These are phyloP conservation scores for Russula sp. DNA, from an alignment of 768 basidiomycete species.

Conservation along the genomic window DNA sequence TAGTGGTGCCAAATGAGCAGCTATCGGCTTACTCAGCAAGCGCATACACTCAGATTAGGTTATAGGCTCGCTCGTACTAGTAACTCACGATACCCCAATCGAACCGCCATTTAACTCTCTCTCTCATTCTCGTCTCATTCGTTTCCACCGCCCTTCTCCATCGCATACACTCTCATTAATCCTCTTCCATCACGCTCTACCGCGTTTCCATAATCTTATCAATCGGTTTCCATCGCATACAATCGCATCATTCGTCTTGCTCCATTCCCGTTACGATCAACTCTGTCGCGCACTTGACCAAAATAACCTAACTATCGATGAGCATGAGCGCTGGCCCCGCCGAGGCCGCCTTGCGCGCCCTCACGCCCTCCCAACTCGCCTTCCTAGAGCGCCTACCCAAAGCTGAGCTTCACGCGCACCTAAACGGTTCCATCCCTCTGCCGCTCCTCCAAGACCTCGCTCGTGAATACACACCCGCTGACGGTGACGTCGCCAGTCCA, in stretches of 20 bases:
- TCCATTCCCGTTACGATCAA: no score
- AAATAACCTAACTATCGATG: not conserved
- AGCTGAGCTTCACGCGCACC: slow-evolving; percentile 83
- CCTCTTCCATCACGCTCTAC: no score
- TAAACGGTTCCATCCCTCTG: slow-evolving; percentile 82
- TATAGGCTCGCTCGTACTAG: no score
- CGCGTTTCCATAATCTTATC: no score
- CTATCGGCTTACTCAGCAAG: slow-evolving; percentile 5
- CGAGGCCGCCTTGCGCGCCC: slow-evolving; percentile 51
- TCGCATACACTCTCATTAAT: no score
- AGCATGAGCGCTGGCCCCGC: slow-evolving; percentile 32
- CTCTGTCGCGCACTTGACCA: not conserved
- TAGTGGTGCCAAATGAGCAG: not conserved
- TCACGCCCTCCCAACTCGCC: slow-evolving; percentile 48
- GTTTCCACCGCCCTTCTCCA: no score
- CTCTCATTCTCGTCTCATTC: no score
- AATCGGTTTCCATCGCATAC: no score
- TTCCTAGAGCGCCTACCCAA: slow-evolving; percentile 70
- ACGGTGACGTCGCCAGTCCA: no score
- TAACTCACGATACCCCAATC: no score
- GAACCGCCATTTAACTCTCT: no score
- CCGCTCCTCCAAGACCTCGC: slow-evolving; percentile 61
- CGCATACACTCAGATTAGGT: not conserved
- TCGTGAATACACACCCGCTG: slow-evolving; percentile 38
- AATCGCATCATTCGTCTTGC: no score